Base-by-base conservation (phyloP, 495 filamentous ascomycete species). In the Neurospora sp. region DNA sequence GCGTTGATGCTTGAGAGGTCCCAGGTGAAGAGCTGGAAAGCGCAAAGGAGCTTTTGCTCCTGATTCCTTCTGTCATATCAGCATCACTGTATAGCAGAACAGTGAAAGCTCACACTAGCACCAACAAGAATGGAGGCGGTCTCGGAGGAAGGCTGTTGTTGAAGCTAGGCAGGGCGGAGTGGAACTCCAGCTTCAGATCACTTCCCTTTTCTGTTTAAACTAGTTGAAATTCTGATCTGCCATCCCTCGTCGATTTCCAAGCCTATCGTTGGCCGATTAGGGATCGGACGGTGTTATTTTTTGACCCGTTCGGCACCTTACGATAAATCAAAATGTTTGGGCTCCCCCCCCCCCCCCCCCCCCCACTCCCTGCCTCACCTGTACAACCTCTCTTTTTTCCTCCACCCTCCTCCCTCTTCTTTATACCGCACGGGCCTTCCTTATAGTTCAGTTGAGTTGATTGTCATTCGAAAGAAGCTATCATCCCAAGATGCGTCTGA, bases 401-500 rank as follows among this genome's bases (percentile, higher is more conserved):
- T 66, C 54, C 23, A 16, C 54, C 6, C 6, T 18, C 14, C 23
- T 16, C 54, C 12, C 23, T 66, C 54, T 66, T 66, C 54, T 66
- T 31, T 9, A 66, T 37, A 66, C 54, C 14, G 54, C 54, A 66
- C 54, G 27, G 5, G 27, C 23, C 54, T 16, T 31, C 23, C 8
- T 11, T 5, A 2, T 12, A 48, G 23, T 48, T 35, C 35, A 35
- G 35, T 35, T 35, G 35, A 5, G 35, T 35, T 35, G 35, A 35
- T 35, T 75, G 66, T 69, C 73, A 14, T 14, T 37, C 54, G 12
- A 18, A 66, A 66, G 14, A 74, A 70, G 74, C 72, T 75, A 38
- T 20, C 16, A 39, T 20, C 62, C n/a, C 74, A 78, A 71, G 27
- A 84, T 84, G 82, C 77, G 76, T 71, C 76, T 70, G 78, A 46